These are phyloP conservation scores for Warburgia ugandensis DNA, from an alignment of 164 flowering plant genomes.

Conservation along the genomic window DNA sequence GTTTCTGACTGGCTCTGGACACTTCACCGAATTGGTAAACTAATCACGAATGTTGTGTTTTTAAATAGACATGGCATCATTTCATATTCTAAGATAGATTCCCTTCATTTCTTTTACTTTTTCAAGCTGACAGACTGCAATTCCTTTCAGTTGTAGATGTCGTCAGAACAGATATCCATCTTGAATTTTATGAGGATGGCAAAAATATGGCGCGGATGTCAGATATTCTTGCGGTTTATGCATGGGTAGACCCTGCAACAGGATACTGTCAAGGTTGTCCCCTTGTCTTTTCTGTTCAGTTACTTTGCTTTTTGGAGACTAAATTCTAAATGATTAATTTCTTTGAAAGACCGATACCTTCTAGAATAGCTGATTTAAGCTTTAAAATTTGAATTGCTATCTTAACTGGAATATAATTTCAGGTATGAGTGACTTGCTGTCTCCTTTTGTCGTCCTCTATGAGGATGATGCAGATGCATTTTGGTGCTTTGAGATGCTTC, in stretches of 20 bases:
- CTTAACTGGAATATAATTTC: slow-evolving; percentile 15
- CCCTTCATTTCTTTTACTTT: not conserved
- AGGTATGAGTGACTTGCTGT: slow-evolving; percentile 94
- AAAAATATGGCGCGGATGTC: slow-evolving; percentile 90
- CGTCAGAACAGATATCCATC: slow-evolving; percentile 89
- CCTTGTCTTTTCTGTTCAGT: slow-evolving; percentile 7
- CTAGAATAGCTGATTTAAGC: not conserved
- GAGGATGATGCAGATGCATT: slow-evolving; percentile 95
- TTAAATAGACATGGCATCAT: too few relatives aligned
- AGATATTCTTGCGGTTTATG: slow-evolving; percentile 92
- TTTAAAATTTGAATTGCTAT: not conserved
- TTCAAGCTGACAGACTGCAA: slow-evolving; percentile 9
- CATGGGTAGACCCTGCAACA: slow-evolving; percentile 94
- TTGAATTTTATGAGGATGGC: slow-evolving; percentile 71
- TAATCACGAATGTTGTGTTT: too few relatives aligned
- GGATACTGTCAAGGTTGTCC: slow-evolving; percentile 91
- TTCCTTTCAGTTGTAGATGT: slow-evolving; percentile 88
- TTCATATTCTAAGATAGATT: too few relatives aligned
- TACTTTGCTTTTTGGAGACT: not conserved
- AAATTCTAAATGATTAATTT: too few relatives aligned
- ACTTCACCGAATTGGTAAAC: slow-evolving; percentile 81
- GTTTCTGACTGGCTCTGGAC: slow-evolving; percentile 96
- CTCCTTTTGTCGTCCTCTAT: slow-evolving; percentile 84
- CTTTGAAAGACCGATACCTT: too few relatives aligned
- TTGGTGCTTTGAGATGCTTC: slow-evolving; percentile 96